A percentile compares a stretch with the other conserved stretches of the same genome.
phyloP scores from a whole-genome alignment of 768 basidiomycete species.

The Auriscalpium orientale region DNA sequence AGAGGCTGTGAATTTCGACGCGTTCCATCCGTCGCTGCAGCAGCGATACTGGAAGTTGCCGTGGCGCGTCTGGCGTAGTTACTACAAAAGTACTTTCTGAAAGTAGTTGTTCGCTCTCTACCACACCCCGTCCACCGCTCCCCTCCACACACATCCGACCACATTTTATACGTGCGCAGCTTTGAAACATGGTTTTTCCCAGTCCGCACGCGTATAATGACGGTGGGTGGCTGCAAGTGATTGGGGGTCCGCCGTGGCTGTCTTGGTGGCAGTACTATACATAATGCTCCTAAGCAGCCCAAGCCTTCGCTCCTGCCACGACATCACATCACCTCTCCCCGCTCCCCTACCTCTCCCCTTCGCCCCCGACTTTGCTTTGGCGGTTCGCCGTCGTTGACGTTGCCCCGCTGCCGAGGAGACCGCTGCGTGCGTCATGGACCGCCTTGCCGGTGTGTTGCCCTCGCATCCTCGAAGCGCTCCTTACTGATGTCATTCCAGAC shows the following conservation, averaged over 20 bases:
- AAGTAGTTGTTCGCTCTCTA: background rate
- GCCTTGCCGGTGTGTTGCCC: constrained; percentile 16
- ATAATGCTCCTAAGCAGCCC: background rate
- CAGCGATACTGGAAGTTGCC: constrained; percentile 70
- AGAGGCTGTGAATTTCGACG: constrained; percentile 66
- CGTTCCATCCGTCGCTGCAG: constrained; percentile 57
- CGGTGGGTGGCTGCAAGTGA: background rate
- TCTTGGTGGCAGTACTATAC: no score
- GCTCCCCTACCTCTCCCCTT: background rate
- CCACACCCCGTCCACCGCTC: background rate
- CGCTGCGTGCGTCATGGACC: constrained; percentile 11
- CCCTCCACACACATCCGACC: background rate
- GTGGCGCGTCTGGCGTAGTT: constrained; percentile 58
- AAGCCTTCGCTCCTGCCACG: background rate
- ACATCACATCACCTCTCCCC: background rate
- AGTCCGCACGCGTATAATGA: background rate
- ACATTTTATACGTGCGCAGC: no score
- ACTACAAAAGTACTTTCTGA: constrained; percentile 35
- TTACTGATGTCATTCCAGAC: constrained; percentile 23
- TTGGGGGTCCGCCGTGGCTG: no score
- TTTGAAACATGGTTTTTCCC: no score
- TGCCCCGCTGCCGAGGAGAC: background rate
- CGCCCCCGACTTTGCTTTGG: background rate
- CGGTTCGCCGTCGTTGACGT: constrained; percentile 2
- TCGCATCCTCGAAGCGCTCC: constrained; percentile 3